Evolutionary conservation across 208 protist species (phyloP), one percentile per base, ranked within the genome.

Genomic region (Trypanosoma cruzi): DNA sequence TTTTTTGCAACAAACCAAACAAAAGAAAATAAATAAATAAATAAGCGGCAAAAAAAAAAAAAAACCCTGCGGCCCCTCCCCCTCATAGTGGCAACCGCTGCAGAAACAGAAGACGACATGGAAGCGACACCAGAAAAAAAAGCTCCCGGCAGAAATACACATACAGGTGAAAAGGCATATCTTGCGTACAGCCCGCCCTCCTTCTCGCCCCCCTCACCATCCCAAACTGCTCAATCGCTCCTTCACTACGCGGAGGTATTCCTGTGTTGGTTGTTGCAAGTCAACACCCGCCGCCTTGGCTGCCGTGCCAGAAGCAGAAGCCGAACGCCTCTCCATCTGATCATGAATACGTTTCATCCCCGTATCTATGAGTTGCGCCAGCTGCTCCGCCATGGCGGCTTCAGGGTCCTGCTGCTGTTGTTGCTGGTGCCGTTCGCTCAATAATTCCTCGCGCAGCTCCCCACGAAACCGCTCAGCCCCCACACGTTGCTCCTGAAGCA

Each of bases 301-400:
- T 20, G n/a, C 29, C 40, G 28, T 63, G 26, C 48, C 46, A n/a
- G 0, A 29, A 7, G 20, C 44, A 36, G 50, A 64, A 26, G 26
- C 50, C 18, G 42, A 56, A 7, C 42, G 59, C 37, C 44, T 49
- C n/a, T 61, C 59, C 50, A 92, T 59, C 31, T 77, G 71, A 28
- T 62, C 58, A n/a, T 81, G 71, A 42, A 90, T 80, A 5, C 73
- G 71, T 46, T 64, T 63, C 71, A 94, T 79, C 4, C 88, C 83
- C 28, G 74, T 79, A 48, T 91, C 62, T 59, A 94, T 91, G 29
- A 90, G 74, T 20, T 80, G 37, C 52, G 84, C 71, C 11, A 93
- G 80, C 50, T 83, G 70, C 31, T 73, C 63, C 46, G 67, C 69
- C 63, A 84, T 79, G 31, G 70, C 70, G 26, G 78, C 71, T 40